Evolutionary conservation across 2,329 filamentous ascomycete species (phyloP), one percentile per base, ranked within the genome.

Genomic region (Sporothrix brunneoviolacea): DNA sequence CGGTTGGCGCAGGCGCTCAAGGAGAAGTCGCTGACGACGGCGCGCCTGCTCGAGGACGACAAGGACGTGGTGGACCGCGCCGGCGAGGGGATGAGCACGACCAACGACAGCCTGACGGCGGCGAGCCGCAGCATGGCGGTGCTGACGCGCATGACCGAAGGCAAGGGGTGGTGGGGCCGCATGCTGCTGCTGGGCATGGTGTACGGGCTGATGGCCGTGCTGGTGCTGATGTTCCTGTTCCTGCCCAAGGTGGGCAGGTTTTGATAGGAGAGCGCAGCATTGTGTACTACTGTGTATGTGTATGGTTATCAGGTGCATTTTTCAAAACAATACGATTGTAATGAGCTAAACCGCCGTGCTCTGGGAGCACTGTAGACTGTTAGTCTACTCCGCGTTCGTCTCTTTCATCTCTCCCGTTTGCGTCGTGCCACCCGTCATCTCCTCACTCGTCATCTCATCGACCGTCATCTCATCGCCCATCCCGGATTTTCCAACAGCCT

Each of bases 181-280:
- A 79, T 95, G 72, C 74, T 91, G 68, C 73, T 96, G 54, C 95
- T 93, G 71, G 84, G 75, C 35, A 86, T 88, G 76, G 90, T 96
- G 43, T 86, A 84, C 60, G 88, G 80, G 27, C 66, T 96, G 55
- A 91, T 89, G 83, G 60, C 94, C n/a, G 69, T 81, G 22, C 78
- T 89, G 16, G 71, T 95, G 32, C 60, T 94, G 64, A 67, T 96
- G 57, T 91, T 96, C 12, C 91, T 91, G 71, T 76, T 91, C 45
- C 71, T 89, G 63, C 91, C 91, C 0, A 97, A 96, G 72, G 68
- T 96, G 64, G 77, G n/a, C n/a, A n/a, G 91, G 61, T 93, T 95
- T 62, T 95, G 62, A 72, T 42, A 13, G 49, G 6, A 22, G 28
- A 18, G 28, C n/a, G n/a, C n/a, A n/a, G n/a, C n/a, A n/a, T n/a